These are phyloP conservation scores for Lepidium aucheri DNA, from an alignment of 345 rosid species.

Conservation along the genomic window DNA sequence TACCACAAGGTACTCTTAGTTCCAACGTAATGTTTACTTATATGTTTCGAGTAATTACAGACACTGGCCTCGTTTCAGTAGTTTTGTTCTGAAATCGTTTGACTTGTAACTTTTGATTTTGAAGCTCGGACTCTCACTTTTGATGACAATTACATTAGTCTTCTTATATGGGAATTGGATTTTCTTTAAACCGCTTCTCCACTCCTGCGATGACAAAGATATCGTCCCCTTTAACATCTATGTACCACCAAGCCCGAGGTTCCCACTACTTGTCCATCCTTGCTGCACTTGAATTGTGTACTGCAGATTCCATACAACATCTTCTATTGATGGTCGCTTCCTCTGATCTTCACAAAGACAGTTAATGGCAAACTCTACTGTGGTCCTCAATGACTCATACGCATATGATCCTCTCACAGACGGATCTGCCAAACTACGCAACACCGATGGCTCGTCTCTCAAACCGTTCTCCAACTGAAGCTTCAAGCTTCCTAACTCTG, in stretches of 20 bases:
- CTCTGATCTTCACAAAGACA: constrained; percentile 55
- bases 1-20: not conserved
- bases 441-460: constrained; percentile 49
- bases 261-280: constrained; percentile 83
- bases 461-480: constrained; percentile 52
- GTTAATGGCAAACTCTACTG: constrained; percentile 59
- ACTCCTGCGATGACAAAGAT: not conserved
- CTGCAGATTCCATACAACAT: constrained; percentile 90
- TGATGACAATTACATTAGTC: not conserved
- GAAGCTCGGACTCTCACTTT: not conserved
- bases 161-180: not conserved
- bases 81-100: not conserved
- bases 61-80: too few relatives aligned
- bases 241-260: constrained; percentile 40
- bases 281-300: constrained; percentile 86
- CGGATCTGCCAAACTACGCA: constrained; percentile 48
- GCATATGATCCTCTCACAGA: constrained; percentile 66
- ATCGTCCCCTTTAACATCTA: not conserved
- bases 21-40: not conserved
- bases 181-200: not conserved
- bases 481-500: constrained; percentile 51
- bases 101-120: not conserved
- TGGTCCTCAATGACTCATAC: constrained; percentile 66
- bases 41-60: not conserved
- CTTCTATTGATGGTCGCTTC: constrained; percentile 77